A percentile compares a stretch with the other conserved stretches of the same genome.
Conservation (phyloP, 129 eudicot species). For the sunflower (Helianthus annuus) region DNA sequence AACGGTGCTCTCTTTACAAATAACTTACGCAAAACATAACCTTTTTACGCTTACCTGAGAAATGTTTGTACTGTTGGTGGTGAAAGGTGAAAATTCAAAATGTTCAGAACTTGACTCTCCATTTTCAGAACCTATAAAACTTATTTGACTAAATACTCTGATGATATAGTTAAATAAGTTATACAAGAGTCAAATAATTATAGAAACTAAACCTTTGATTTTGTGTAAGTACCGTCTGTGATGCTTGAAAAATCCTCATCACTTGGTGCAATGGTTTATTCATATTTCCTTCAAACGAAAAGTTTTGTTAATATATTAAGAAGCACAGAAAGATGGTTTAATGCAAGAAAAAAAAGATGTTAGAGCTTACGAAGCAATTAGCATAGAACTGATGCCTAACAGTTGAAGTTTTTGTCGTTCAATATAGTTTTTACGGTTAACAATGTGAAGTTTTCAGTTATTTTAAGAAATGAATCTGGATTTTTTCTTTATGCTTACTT, state of each 20-base stretch:
- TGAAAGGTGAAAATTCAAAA: slow-evolving; percentile 53
- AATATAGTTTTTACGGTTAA: slow-evolving; percentile 32
- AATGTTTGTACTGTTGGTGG: slow-evolving; percentile 62
- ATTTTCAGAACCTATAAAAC: slow-evolving; percentile 58
- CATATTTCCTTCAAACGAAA: slow-evolving; percentile 57
- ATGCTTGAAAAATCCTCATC: slow-evolving; percentile 75
- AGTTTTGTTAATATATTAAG: background rate
- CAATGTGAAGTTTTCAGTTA: no score
- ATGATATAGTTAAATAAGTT: no score
- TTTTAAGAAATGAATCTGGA: no score
- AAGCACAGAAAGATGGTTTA: background rate
- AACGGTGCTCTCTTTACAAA: slow-evolving; percentile 7
- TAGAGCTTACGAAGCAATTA: slow-evolving; percentile 81
- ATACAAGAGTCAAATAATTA: background rate
- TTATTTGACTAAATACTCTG: slow-evolving; percentile 12
- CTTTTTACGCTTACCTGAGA: slow-evolving; percentile 45
- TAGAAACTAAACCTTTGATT: slow-evolving; percentile 54
- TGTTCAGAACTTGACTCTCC: slow-evolving; percentile 69
- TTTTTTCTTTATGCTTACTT: no score
- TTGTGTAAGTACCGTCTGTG: slow-evolving; percentile 68
- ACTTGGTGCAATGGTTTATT: slow-evolving; percentile 67
- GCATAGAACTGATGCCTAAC: slow-evolving; percentile 80
- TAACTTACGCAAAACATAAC: background rate
- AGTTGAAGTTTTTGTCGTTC: slow-evolving; percentile 77
- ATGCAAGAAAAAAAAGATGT: slow-evolving; percentile 9